Evolutionary conservation across 768 basidiomycete species (phyloP).

Genomic region (Kondoa malvinella): DNA sequence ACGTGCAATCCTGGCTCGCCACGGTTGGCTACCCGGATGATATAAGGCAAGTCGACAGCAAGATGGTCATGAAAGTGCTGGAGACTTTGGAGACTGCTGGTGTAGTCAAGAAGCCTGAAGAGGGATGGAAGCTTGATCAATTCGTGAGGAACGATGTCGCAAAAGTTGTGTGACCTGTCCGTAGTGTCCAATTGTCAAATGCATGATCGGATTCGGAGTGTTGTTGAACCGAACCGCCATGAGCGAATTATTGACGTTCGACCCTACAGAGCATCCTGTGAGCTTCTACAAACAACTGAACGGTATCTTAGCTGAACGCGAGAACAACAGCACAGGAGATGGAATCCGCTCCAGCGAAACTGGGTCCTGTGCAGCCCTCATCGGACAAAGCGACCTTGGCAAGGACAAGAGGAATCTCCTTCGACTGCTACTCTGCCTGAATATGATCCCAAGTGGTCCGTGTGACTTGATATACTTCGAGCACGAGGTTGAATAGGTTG

Average conservation of each 20-base stretch:
- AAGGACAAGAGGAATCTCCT: constrained; percentile 61
- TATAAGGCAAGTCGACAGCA: constrained; percentile 15
- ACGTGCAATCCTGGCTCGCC: constrained; percentile 45
- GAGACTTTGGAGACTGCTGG: constrained; percentile 23
- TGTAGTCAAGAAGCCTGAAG: constrained; percentile 17
- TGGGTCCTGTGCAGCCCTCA: constrained; percentile 39
- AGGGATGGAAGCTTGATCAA: constrained; percentile 22
- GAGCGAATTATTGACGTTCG: neutral
- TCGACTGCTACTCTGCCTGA: constrained; percentile 41
- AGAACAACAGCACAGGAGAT: constrained; percentile 10
- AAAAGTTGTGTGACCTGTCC: too few species aligned
- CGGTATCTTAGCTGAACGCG: neutral
- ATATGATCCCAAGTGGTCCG: constrained; percentile 41
- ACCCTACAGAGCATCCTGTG: neutral
- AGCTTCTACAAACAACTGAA: neutral
- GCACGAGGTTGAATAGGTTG: constrained; percentile 34
- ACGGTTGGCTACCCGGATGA: constrained; percentile 23
- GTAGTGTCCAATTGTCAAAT: too few species aligned
- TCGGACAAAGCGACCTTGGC: constrained; percentile 78
- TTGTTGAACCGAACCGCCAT: too few species aligned
- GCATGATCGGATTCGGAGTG: too few species aligned
- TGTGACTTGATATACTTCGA: neutral
- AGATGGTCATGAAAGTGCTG: constrained; percentile 24
- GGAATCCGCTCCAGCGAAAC: constrained; percentile 24
- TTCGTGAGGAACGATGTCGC: constrained; percentile 24